Evolutionary conservation across 2,329 filamentous ascomycete species (phyloP), one percentile per base, ranked within the genome.

Genomic region (Colletotrichum eleusines): DNA sequence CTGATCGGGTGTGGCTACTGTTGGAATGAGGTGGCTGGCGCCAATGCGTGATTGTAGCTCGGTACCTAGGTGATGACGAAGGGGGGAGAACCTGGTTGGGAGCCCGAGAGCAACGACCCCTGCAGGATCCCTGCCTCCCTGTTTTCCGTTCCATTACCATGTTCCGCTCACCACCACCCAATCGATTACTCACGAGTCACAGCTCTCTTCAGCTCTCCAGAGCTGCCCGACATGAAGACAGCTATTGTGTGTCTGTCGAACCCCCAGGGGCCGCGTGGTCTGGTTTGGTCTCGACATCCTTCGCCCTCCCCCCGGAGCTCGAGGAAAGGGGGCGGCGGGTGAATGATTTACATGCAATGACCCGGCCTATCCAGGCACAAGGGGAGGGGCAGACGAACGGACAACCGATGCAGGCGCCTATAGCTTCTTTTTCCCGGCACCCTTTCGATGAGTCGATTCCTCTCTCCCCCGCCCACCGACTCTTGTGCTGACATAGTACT

Each of bases 101-200:
- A n/a, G n/a, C n/a, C n/a, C n/a, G n/a, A n/a, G n/a, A n/a, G n/a
- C n/a, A n/a, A n/a, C n/a, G n/a, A n/a, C n/a, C n/a, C n/a, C n/a
- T n/a, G n/a, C n/a, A n/a, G n/a, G 55, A 44, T 68, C 63, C 68
- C 68, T 58, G 63, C 68, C 68, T 53, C 42, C 50, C 42, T 71
- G 35, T 58, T 67, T 71, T 70, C 28, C 18, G 35, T 53, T 28
- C 12, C 26, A 31, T 26, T n/a, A 1, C n/a, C 33, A 23, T 35
- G 31, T n/a, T 50, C 46, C 46, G 5, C 23, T n/a, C 55, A 38
- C 12, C 53, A 42, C 26, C 46, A 33, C 28, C 23, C n/a, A n/a
- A n/a, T n/a, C n/a, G n/a, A 51, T 26, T 12, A 31, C 50, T 7
- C 31, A 33, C 26, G 20, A 51, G 16, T 18, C 50, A 53, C 26